phyloP scores from a whole-genome alignment of 2,329 filamentous ascomycete genomes.

The Trichoderma atroviride region DNA sequence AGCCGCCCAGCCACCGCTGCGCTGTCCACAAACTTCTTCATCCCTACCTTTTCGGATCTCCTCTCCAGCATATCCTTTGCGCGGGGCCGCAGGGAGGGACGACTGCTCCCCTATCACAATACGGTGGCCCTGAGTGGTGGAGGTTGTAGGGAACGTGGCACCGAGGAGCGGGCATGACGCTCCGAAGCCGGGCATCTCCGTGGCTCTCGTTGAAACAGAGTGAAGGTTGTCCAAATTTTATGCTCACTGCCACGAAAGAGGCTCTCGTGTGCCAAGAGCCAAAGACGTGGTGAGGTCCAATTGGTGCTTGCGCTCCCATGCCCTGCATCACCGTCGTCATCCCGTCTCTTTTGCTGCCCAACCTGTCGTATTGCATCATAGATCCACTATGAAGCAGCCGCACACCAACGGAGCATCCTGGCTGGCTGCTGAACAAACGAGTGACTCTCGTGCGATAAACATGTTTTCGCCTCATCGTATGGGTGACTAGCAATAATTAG shows the following conservation, averaged over 20 bases:
- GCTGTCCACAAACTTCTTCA: not conserved
- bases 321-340: conserved; percentile 26
- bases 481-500: conserved; percentile 2
- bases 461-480: not conserved
- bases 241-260: conserved; percentile 19
- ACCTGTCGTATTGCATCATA: conserved; percentile 22
- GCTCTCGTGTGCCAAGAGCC: not conserved
- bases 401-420: conserved; percentile 9
- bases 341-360: conserved; percentile 34
- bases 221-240: not conserved
- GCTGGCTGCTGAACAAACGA: conserved; percentile 15
- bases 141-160: conserved; percentile 23
- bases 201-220: conserved; percentile 3
- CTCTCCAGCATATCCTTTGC: conserved; percentile 3
- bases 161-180: conserved; percentile 5
- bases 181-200: conserved; percentile 17
- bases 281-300: conserved; percentile 33
- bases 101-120: conserved; percentile 4
- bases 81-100: conserved; percentile 8
- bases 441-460: not conserved
- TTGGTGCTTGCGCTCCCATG: conserved; percentile 29
- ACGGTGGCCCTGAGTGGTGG: conserved; percentile 13
- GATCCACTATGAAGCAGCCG: conserved; percentile 20
- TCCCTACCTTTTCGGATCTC: conserved; percentile 11
- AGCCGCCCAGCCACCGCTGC: conserved; percentile 19